Evolutionary conservation across 225 moss, liverwort and hornwort genomes (phyloP).

Genomic region (Marchantia polymorpha): DNA sequence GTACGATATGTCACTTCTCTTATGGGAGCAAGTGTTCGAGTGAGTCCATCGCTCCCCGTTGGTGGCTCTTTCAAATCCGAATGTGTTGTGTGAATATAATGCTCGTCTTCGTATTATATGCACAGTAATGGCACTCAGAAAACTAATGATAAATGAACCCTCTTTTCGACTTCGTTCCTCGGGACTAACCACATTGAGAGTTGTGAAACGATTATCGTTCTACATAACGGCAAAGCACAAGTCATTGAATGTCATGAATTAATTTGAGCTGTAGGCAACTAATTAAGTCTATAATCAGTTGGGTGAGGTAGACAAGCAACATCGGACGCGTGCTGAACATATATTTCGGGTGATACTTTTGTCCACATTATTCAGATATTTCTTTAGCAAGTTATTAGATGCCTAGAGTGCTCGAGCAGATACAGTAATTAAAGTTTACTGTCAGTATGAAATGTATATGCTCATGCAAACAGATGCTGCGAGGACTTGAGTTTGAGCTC

Average conservation of each 20-base stretch:
- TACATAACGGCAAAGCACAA: background rate
- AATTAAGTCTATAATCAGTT: background rate
- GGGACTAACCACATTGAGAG: background rate
- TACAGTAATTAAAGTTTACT: background rate
- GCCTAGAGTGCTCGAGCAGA: too few species aligned
- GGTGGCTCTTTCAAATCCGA: background rate
- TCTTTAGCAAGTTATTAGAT: background rate
- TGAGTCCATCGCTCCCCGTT: constrained; percentile 3
- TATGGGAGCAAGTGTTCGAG: constrained; percentile 36
- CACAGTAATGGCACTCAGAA: background rate
- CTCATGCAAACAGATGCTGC: constrained; percentile 26
- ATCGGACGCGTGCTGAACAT: background rate
- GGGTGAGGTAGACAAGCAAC: background rate
- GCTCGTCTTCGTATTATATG: background rate
- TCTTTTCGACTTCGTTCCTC: background rate
- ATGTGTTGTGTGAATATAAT: background rate
- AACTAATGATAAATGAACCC: background rate
- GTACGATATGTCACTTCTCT: constrained; percentile 46
- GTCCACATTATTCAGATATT: background rate
- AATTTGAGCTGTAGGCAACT: background rate
- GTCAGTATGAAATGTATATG: background rate
- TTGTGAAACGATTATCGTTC: background rate
- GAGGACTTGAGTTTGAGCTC: constrained; percentile 38
- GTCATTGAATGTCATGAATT: background rate
- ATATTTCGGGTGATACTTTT: background rate